Base-by-base conservation (phyloP, 768 basidiomycete species). In the Dacryopinax spathularia region DNA sequence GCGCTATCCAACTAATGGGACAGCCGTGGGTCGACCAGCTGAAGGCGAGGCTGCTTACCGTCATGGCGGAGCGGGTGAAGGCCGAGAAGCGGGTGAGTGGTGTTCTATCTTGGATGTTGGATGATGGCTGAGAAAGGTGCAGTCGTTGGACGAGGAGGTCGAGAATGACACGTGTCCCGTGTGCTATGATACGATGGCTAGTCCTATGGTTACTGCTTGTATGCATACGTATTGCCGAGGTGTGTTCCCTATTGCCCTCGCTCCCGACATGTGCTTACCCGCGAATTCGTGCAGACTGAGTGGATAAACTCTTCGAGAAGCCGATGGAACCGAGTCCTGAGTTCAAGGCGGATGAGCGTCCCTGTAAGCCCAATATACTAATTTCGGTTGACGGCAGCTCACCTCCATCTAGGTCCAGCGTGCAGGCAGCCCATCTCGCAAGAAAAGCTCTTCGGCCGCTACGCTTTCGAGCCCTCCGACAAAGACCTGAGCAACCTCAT, bases 381-480 rank as follows among this genome's bases (percentile, higher is more conserved):
- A n/a, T n/a, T n/a, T n/a, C n/a, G n/a, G n/a, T n/a, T n/a, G n/a
- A n/a, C n/a, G n/a, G n/a, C n/a, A n/a, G n/a, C 25, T 65, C 18
- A 25, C 68, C 33, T 29, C 9, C 25, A 31, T 18, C 60, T 68
- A 78, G 84, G 84, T 67, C 86, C 86, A n/a, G 71, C 79, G 43
- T 90, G 88, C 68, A 83, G 87, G 34, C 67, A 72, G 1, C 70
- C 79, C 1, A 77, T 89, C 41, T 76, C 72, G 33, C 69, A 70
- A 10, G 73, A 78, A 13, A 78, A 75, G 62, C 59, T 87, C 0
- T 90, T 86, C 73, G 67, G 73, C 2, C 80, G 81, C 7, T 69
- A 69, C 1, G 84, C 83, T 0, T 89, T 90, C 70, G 81, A 85
- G 66, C 83, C 85, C 3, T 76, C 79, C 5, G 79, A 82, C 2